These are phyloP conservation scores for Fusarium neocosmosporiellum DNA, from an alignment of 2,329 filamentous ascomycete genomes.

Conservation along the genomic window DNA sequence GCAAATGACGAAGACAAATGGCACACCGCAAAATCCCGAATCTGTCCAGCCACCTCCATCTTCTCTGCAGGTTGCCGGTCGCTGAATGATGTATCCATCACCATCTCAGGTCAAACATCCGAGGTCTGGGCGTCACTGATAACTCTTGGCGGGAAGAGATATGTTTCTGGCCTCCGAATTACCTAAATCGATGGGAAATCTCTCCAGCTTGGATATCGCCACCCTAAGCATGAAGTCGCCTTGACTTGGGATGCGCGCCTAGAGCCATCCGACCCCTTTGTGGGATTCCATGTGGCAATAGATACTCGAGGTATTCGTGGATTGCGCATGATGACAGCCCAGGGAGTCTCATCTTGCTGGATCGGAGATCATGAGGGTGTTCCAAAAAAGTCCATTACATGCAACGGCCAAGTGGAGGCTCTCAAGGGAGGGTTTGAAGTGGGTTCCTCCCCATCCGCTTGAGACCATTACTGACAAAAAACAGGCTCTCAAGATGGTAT, in stretches of 20 bases:
- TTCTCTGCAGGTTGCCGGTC: neutral
- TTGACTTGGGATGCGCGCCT: neutral
- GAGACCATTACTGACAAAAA: neutral
- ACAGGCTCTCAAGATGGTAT: constrained; percentile 13
- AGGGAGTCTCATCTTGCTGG: neutral
- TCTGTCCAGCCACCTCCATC: neutral
- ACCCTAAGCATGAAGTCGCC: neutral
- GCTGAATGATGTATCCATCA: neutral
- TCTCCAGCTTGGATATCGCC: constrained; percentile 3
- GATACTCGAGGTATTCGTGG: constrained; percentile 8
- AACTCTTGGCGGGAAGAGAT: neutral
- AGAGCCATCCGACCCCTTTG: neutral
- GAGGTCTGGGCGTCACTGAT: constrained; percentile 1
- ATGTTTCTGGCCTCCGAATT: constrained; percentile 9
- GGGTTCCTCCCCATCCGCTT: neutral
- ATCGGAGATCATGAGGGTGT: constrained; percentile 3
- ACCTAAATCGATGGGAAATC: neutral
- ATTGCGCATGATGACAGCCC: neutral
- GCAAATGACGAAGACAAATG: neutral
- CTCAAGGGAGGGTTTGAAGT: constrained; percentile 10
- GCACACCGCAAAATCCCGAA: neutral
- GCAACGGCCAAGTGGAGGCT: neutral
- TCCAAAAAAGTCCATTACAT: neutral
- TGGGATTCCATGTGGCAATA: constrained; percentile 9
- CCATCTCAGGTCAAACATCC: neutral